phyloP scores from a whole-genome alignment of 148 eudicot genomes.

The Rhododendron mucronatum region DNA sequence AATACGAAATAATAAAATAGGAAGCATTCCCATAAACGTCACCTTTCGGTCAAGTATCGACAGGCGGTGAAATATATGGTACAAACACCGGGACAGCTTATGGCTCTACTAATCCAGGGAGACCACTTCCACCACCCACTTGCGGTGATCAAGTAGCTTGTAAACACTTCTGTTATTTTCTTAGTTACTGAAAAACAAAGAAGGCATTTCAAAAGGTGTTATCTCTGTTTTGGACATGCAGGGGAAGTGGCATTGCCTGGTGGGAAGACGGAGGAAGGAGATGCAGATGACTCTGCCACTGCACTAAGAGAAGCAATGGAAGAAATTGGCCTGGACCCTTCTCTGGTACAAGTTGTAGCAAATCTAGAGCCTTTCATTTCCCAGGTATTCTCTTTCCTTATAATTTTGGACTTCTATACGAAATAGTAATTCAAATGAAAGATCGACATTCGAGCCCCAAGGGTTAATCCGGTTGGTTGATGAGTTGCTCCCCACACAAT shows the following conservation, averaged over 20 bases:
- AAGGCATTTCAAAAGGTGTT: not conserved
- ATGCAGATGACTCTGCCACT: slow-evolving; percentile 27
- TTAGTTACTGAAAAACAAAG: not conserved
- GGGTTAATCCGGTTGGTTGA: no score
- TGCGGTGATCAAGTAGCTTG: not conserved
- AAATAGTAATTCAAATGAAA: no score
- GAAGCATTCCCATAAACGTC: no score
- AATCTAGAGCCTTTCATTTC: slow-evolving; percentile 31
- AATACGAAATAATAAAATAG: no score
- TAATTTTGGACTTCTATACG: not conserved
- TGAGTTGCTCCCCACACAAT: not conserved
- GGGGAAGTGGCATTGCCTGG: slow-evolving; percentile 44
- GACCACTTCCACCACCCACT: not conserved
- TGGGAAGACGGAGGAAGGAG: slow-evolving; percentile 31
- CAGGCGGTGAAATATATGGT: no score
- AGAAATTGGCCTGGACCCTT: slow-evolving; percentile 33
- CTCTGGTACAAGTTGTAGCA: slow-evolving; percentile 24
- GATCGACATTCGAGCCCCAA: not conserved
- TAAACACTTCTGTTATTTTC: not conserved
- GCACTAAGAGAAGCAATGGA: slow-evolving; percentile 35
- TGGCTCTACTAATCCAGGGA: not conserved
- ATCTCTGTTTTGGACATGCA: not conserved
- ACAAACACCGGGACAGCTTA: no score
- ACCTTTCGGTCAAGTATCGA: no score
- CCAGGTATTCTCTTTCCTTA: not conserved